Percentiles rank a stretch among this genome's conserved stretches.
Evolutionary conservation across 352 stramenopile species (phyloP).

Genomic region (Pythium aquatile): DNA sequence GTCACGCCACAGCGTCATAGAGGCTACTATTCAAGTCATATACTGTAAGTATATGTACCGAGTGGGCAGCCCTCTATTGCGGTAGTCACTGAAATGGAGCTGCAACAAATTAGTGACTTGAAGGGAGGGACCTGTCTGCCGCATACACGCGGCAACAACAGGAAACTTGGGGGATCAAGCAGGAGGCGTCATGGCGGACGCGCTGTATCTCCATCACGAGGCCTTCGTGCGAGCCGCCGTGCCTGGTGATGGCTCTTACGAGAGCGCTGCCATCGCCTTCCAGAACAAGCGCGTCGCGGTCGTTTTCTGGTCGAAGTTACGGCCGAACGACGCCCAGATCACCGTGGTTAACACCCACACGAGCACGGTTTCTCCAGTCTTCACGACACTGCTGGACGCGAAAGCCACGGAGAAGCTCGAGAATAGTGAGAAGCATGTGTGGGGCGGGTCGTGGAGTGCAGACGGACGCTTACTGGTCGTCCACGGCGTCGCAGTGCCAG

Average conservation of each 20-base stretch:
- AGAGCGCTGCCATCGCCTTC: constrained; percentile 9
- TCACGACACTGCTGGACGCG: constrained; percentile 6
- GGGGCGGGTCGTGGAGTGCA: constrained; percentile 37
- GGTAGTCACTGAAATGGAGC: background rate
- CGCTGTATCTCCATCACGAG: constrained; percentile 21
- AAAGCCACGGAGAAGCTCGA: background rate
- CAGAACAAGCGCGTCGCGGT: constrained; percentile 17
- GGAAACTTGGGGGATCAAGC: background rate
- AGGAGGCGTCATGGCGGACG: constrained; percentile 13
- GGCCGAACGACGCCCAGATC: constrained; percentile 9
- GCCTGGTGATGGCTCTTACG: background rate
- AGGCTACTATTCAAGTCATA: background rate
- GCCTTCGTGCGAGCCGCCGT: constrained; percentile 2
- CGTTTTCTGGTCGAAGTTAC: constrained; percentile 17
- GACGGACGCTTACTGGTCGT: constrained; percentile 54
- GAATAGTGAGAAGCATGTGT: background rate
- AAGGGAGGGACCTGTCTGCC: background rate
- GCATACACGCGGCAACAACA: constrained; percentile 5
- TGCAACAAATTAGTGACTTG: constrained; percentile 13
- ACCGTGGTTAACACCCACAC: constrained; percentile 1
- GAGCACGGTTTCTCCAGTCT: background rate
- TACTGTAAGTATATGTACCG: background rate
- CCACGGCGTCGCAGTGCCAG: constrained; percentile 25
- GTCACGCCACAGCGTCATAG: background rate
- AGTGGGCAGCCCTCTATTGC: background rate